Evolutionary conservation across 177 flowering plant genomes (phyloP).

Genomic region (Tripterygium wilfordii): DNA sequence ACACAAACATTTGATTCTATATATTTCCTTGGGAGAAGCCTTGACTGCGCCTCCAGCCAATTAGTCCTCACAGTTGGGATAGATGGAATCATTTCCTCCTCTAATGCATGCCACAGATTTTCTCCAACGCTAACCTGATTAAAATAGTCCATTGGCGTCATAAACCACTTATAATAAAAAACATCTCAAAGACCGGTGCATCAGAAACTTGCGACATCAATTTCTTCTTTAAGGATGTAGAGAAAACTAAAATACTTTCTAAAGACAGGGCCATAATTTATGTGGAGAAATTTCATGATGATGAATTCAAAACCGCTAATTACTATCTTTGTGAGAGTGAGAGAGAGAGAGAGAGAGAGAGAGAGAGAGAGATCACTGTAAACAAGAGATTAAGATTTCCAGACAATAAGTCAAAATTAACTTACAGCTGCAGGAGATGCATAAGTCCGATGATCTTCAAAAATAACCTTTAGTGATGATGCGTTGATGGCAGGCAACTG

Average conservation of each 20-base stretch:
- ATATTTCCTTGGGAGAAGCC: slow-evolving; percentile 38
- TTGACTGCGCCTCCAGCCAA: slow-evolving; percentile 84
- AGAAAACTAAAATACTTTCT: too few relatives aligned
- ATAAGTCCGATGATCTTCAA: slow-evolving; percentile 93
- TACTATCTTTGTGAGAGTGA: too few relatives aligned
- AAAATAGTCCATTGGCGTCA: slow-evolving; percentile 4
- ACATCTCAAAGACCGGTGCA: background rate
- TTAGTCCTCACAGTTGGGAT: slow-evolving; percentile 49
- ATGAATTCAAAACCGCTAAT: too few relatives aligned
- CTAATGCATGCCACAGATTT: slow-evolving; percentile 78
- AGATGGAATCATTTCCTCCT: slow-evolving; percentile 86
- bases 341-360: too few relatives aligned
- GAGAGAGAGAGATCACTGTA: too few relatives aligned
- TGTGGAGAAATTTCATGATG: too few relatives aligned
- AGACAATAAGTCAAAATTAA: slow-evolving; percentile 6
- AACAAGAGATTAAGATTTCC: too few relatives aligned
- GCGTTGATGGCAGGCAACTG: slow-evolving; percentile 69
- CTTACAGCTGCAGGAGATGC: slow-evolving; percentile 89
- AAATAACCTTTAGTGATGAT: slow-evolving; percentile 58
- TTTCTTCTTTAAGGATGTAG: too few relatives aligned
- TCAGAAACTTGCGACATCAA: too few relatives aligned
- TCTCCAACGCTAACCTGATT: slow-evolving; percentile 64
- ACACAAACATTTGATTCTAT: slow-evolving; percentile 75
- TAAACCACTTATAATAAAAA: slow-evolving; percentile 2
- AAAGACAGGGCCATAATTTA: too few relatives aligned